Base-by-base conservation (phyloP, 139 green algal genomes). In the Volvox africanus region DNA sequence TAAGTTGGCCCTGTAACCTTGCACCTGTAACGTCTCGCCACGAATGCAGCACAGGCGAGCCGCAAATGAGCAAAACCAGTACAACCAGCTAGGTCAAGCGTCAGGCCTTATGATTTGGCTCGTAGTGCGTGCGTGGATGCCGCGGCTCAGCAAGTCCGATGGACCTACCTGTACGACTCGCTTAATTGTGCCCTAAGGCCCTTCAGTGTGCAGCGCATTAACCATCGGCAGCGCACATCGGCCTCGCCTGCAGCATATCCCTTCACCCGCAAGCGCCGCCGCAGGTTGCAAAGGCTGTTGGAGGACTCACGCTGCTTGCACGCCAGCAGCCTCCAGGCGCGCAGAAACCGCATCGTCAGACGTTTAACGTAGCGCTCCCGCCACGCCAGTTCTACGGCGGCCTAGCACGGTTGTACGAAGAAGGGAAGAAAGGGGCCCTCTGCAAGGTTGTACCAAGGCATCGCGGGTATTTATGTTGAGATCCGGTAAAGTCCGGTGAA, bases 261-360 rank as follows among this genome's bases (percentile, higher is more conserved):
- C 14, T 37, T 55, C 26, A 22, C 28, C 24, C 86, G 71, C 86
- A 90, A 69, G 19, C 86, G 86, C 86, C 19, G 20, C 20, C 86
- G 86, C 50, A 90, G 20, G 86, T 77, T 82, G 71, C 71, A 83
- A 14, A 83, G 86, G 44, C 71, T 83, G 2, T 1, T 11, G 0
- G 71, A 69, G n/a, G 21, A 21, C 50, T 90, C n/a, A 0, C 50
- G 37, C 44, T 73, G 71, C 19, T 5, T 26, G 86, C 73, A n/a
- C 19, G 20, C 86, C 13, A 62, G 50, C 19, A 9, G 28, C 26
- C 73, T 73, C 86, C 86, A 90, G 18, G 71, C 30, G 6, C 71
- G 86, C 71, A 90, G 30, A 12, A 61, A 13, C 50, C 73, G 35
- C 24, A 30, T n/a, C 5, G 86, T 69, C 73, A 90, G 6, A 13